Evolutionary conservation across 768 basidiomycete species (phyloP).

Genomic region (Auriscalpium microsporum): DNA sequence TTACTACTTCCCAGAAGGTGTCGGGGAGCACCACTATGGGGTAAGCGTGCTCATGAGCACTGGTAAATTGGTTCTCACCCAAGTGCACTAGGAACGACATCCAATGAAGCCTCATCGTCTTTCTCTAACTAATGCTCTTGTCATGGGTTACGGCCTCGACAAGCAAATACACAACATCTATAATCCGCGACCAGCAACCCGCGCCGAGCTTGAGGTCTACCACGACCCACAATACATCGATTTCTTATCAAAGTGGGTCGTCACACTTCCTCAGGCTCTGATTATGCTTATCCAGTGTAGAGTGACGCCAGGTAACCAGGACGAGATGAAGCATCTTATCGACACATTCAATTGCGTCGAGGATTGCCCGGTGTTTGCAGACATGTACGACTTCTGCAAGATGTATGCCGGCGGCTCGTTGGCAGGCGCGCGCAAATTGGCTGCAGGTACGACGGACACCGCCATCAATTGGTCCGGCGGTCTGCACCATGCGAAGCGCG

Average conservation of each 20-base stretch:
- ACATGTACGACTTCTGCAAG: conserved; percentile 89
- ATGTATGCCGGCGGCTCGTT: conserved; percentile 92
- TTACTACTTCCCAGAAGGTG: conserved; percentile 91
- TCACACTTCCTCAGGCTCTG: background rate
- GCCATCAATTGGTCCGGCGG: conserved; percentile 99
- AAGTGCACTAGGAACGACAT: conserved; percentile 70
- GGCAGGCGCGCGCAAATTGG: conserved; percentile 83
- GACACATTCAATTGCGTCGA: conserved; percentile 92
- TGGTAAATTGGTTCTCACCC: background rate
- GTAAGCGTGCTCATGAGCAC: conserved; percentile 36
- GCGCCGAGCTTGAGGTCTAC: conserved; percentile 82
- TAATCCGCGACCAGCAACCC: conserved; percentile 80
- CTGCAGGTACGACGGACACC: conserved; percentile 81
- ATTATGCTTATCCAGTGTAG: conserved; percentile 29
- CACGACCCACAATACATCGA: conserved; percentile 96
- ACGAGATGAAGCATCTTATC: conserved; percentile 66
- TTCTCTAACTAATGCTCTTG: conserved; percentile 92
- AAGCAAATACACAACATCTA: conserved; percentile 91
- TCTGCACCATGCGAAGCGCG: conserved; percentile 95
- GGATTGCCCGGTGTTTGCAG: conserved; percentile 93
- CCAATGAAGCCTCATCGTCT: conserved; percentile 98
- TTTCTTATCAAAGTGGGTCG: conserved; percentile 75
- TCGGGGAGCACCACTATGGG: conserved; percentile 95
- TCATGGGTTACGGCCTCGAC: conserved; percentile 93
- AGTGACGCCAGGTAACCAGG: conserved; percentile 71